These are phyloP conservation scores for Phialophora tarda DNA, from an alignment of 2,329 filamentous ascomycete species.

Conservation along the genomic window DNA sequence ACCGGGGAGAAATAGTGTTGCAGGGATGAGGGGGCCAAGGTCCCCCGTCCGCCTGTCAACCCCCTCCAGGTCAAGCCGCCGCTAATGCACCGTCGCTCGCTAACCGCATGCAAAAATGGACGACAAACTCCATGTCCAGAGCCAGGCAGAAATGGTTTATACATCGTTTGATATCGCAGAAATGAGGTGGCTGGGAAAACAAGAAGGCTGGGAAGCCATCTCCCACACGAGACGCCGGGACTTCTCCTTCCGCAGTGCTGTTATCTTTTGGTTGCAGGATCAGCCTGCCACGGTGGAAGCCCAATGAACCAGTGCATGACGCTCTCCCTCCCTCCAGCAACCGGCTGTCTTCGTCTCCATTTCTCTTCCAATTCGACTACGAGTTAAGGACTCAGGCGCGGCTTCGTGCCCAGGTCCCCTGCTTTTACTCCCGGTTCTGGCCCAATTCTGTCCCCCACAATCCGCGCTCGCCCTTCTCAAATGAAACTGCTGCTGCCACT, in stretches of 20 bases:
- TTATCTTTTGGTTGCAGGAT: neutral
- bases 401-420: neutral
- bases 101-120: slow-evolving; percentile 26
- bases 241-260: neutral
- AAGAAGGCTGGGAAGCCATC: slow-evolving; percentile 27
- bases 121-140: slow-evolving; percentile 27
- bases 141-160: slow-evolving; percentile 26
- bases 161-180: slow-evolving; percentile 19
- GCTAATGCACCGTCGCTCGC: slow-evolving; percentile 6
- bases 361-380: neutral
- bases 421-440: neutral
- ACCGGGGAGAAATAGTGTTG: neutral
- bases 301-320: neutral
- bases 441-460: neutral
- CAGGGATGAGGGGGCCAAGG: neutral
- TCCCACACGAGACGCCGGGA: slow-evolving; percentile 5
- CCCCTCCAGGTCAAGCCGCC: neutral
- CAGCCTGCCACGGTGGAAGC: neutral
- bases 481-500: slow-evolving; percentile 21
- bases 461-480: slow-evolving; percentile 2
- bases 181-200: slow-evolving; percentile 13
- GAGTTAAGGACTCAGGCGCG: neutral
- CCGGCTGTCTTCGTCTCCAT: neutral
- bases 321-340: neutral
- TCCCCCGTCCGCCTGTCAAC: neutral